Conservation (phyloP, 2,329 filamentous ascomycete species). For the Trichoderma simmonsii region DNA sequence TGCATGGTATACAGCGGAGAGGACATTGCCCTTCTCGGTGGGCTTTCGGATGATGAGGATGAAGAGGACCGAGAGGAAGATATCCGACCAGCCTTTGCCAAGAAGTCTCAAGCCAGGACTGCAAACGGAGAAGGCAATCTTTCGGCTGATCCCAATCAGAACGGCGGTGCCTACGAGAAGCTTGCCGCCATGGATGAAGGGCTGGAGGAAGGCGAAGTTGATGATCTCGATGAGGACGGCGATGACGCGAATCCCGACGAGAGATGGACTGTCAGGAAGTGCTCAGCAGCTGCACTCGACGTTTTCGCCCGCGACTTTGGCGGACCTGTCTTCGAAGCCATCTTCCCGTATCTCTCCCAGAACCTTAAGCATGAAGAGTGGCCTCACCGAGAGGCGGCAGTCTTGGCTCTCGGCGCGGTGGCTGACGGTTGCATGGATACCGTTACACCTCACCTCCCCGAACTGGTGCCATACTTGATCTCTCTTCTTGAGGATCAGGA, state of each 20-base stretch:
- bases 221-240: conserved; percentile 69
- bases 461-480: conserved; percentile 87
- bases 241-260: conserved; percentile 84
- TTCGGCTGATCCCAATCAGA: conserved; percentile 50
- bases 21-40: conserved; percentile 80
- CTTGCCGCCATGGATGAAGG: conserved; percentile 65
- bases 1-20: conserved; percentile 98
- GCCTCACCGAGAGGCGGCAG: conserved; percentile 89
- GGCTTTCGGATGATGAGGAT: conserved; percentile 84
- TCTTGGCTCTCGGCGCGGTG: conserved; percentile 89
- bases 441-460: conserved; percentile 84
- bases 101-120: conserved; percentile 57
- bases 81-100: conserved; percentile 88
- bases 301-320: conserved; percentile 91
- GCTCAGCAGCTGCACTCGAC: conserved; percentile 91
- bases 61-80: conserved; percentile 87
- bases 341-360: conserved; percentile 85
- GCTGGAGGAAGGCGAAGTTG: conserved; percentile 84
- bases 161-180: conserved; percentile 55
- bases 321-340: conserved; percentile 82
- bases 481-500: conserved; percentile 79
- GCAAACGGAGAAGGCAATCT: conserved; percentile 51
- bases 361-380: conserved; percentile 87
- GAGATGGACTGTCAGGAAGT: conserved; percentile 93
- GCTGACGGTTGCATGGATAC: conserved; percentile 91